Percentiles rank a stretch among this genome's conserved stretches.
phyloP scores from a whole-genome alignment of 257 asterid species.

The Leptodermis oblonga region DNA sequence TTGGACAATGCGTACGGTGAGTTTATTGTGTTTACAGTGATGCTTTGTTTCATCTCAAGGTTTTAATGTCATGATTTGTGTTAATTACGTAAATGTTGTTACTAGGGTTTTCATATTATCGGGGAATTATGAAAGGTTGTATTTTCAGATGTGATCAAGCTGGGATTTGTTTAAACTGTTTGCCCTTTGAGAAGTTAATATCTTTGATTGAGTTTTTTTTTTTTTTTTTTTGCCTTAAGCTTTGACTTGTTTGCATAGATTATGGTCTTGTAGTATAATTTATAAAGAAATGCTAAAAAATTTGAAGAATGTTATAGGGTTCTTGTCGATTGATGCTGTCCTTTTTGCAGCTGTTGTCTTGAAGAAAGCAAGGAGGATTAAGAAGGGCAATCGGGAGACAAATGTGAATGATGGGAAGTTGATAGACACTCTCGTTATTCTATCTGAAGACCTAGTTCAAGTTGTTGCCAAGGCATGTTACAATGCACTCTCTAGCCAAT shows the following conservation, averaged over 20 bases:
- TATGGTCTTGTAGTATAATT: not conserved
- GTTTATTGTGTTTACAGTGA: conserved; percentile 7
- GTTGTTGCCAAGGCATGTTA: conserved; percentile 75
- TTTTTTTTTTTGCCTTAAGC: not conserved
- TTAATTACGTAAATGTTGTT: conserved; percentile 4
- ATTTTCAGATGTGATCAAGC: conserved; percentile 17
- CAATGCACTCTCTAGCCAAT: not conserved
- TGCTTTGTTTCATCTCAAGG: not conserved
- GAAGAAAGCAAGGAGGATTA: conserved; percentile 75
- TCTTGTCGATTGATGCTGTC: conserved; percentile 16
- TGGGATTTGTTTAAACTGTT: not conserved
- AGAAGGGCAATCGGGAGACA: conserved; percentile 50
- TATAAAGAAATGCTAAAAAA: not conserved
- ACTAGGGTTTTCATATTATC: conserved; percentile 2
- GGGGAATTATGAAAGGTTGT: not conserved
- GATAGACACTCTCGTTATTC: conserved; percentile 71
- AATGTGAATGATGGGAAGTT: conserved; percentile 53
- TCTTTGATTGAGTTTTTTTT: not conserved
- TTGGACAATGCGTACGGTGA: conserved; percentile 64
- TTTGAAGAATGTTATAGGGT: not conserved
- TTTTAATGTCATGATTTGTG: conserved; percentile 6
- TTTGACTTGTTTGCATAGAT: not conserved
- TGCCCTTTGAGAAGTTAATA: not conserved
- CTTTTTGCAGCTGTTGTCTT: conserved; percentile 63
- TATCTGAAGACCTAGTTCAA: conserved; percentile 74